Evolutionary conservation across 2,329 filamentous ascomycete species (phyloP).

Genomic region (Trichophaea hybrida): DNA sequence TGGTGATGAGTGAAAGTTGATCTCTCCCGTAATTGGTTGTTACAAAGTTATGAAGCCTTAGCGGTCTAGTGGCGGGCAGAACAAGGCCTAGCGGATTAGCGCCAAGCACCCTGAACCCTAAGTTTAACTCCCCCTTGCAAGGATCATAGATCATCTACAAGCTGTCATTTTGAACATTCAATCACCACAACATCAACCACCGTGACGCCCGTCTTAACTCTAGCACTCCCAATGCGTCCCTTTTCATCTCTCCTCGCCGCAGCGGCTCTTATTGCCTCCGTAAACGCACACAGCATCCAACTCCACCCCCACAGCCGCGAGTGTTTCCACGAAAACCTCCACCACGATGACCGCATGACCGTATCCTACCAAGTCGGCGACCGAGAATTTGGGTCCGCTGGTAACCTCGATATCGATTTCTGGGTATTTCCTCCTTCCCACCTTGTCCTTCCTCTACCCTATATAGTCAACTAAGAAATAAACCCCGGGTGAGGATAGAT

Average conservation of each 20-base stretch:
- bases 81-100: too few relatives aligned
- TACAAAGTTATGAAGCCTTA: too few relatives aligned
- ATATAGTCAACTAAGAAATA: background rate
- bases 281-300: conserved; percentile 84
- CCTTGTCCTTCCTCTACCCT: background rate
- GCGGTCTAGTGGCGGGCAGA: too few relatives aligned
- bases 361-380: conserved; percentile 98
- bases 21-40: too few relatives aligned
- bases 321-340: conserved; percentile 91
- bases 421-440: conserved; percentile 51
- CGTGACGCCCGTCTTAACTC: background rate
- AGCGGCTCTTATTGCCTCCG: conserved; percentile 24
- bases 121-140: too few relatives aligned
- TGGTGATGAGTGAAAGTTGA: too few relatives aligned
- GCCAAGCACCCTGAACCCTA: too few relatives aligned
- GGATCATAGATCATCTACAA: too few relatives aligned
- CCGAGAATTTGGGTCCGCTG: conserved; percentile 83
- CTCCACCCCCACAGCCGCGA: conserved; percentile 84
- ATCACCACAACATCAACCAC: too few relatives aligned
- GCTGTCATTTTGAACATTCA: too few relatives aligned
- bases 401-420: conserved; percentile 93
- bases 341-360: conserved; percentile 93
- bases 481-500: conserved; percentile 41
- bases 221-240: background rate
- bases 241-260: conserved; percentile 4